Percentiles rank a stretch among this genome's conserved stretches.
Evolutionary conservation across 148 eudicot genomes (phyloP).

Genomic region (Chenopodium formosanum): DNA sequence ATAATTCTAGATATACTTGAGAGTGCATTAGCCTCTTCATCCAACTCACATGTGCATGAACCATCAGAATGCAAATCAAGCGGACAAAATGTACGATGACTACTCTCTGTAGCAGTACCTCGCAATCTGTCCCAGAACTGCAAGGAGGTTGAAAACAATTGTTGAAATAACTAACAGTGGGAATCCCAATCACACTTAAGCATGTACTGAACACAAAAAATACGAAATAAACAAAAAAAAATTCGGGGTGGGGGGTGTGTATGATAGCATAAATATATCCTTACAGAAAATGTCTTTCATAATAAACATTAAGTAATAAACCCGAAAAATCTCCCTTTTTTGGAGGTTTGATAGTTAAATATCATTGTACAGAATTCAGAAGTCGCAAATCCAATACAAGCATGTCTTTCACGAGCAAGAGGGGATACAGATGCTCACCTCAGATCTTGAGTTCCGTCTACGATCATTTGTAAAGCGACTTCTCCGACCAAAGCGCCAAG

Average conservation of each 20-base stretch:
- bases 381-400: not conserved
- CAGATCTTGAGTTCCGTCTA: slow-evolving; percentile 55
- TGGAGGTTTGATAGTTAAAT: not conserved
- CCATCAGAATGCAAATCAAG: slow-evolving; percentile 57
- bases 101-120: slow-evolving; percentile 37
- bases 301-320: not conserved
- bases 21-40: slow-evolving; percentile 43
- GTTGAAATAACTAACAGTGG: slow-evolving; percentile 10
- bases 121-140: slow-evolving; percentile 48
- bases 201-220: slow-evolving; percentile 1
- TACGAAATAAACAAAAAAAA: too few relatives aligned
- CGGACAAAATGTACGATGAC: slow-evolving; percentile 40
- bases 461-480: slow-evolving; percentile 45
- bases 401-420: not conserved
- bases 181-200: not conserved
- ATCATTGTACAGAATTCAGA: not conserved
- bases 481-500: slow-evolving; percentile 48
- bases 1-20: slow-evolving; percentile 57
- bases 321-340: not conserved
- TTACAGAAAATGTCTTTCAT: slow-evolving; percentile 6
- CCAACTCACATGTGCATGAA: slow-evolving; percentile 49
- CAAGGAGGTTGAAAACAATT: slow-evolving; percentile 9
- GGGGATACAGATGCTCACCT: slow-evolving; percentile 42
- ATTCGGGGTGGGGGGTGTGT: too few relatives aligned
- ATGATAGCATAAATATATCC: not conserved